phyloP scores from a whole-genome alignment of 805 yeast genomes.

The Kodamaea kaohsiungensis region DNA sequence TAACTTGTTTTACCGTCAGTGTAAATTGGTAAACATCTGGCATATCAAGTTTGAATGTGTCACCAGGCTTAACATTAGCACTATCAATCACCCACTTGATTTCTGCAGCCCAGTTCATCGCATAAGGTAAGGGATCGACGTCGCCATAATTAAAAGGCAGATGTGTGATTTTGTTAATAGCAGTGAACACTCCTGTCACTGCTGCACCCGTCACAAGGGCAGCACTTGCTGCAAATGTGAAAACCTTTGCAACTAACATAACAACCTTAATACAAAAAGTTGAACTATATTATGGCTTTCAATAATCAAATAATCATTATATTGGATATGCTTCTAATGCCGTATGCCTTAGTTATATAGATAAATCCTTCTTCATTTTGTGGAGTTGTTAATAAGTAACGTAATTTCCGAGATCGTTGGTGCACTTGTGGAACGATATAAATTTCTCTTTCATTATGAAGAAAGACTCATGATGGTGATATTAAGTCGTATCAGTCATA shows the following conservation, averaged over 20 bases:
- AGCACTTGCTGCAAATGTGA: constrained; percentile 10
- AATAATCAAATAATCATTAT: too few species aligned
- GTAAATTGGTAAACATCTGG: not conserved
- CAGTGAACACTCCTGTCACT: constrained; percentile 11
- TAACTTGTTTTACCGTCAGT: not conserved
- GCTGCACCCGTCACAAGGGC: constrained; percentile 6
- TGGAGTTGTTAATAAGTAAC: too few species aligned
- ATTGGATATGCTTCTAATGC: too few species aligned
- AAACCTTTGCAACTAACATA: not conserved
- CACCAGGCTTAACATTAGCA: not conserved
- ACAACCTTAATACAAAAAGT: too few species aligned
- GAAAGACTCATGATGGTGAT: too few species aligned
- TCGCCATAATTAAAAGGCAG: not conserved
- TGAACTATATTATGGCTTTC: too few species aligned
- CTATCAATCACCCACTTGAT: not conserved
- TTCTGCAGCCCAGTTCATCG: not conserved
- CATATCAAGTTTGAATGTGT: not conserved
- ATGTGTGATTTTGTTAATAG: constrained; percentile 8
- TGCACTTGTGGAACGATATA: too few species aligned
- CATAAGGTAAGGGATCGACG: constrained; percentile 5
- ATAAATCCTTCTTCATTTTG: too few species aligned
- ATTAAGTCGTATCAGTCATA: too few species aligned
- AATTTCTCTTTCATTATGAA: too few species aligned
- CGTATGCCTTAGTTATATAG: too few species aligned
- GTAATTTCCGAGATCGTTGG: too few species aligned